These are phyloP conservation scores for Rauvolfia tetraphylla DNA, from an alignment of 257 asterid genomes.

Conservation along the genomic window DNA sequence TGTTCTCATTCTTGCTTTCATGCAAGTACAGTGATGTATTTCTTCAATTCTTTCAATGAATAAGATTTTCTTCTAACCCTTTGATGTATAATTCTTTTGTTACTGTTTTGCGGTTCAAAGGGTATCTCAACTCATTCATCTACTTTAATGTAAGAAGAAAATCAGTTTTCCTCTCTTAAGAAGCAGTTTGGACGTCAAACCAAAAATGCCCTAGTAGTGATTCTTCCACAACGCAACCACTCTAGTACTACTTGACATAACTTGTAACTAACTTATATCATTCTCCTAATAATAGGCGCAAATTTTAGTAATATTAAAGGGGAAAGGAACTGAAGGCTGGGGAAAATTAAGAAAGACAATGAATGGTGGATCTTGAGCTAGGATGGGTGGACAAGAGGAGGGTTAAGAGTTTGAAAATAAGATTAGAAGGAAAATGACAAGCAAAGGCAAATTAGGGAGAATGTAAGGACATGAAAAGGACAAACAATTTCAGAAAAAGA, in stretches of 20 bases:
- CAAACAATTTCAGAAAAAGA: not conserved
- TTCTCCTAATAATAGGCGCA: not conserved
- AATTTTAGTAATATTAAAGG: not conserved
- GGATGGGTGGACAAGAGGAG: not conserved
- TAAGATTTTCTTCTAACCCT: not conserved
- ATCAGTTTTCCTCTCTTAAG: not conserved
- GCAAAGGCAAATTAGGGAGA: not conserved
- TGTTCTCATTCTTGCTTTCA: no score
- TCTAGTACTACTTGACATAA: not conserved
- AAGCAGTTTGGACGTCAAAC: not conserved
- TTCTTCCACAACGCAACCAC: not conserved
- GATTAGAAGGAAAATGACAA: not conserved
- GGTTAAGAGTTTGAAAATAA: not conserved
- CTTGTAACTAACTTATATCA: not conserved
- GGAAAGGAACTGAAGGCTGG: not conserved
- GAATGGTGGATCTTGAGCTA: not conserved
- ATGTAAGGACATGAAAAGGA: not conserved
- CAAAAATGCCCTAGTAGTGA: not conserved
- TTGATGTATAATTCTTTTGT: no score
- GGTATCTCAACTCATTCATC: not conserved
- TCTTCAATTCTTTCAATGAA: not conserved
- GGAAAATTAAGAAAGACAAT: not conserved
- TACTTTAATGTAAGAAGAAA: not conserved
- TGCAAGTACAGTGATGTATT: no score
- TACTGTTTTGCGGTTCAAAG: not conserved